These are phyloP conservation scores for Arthrobotrys iridis DNA, from an alignment of 2,329 filamentous ascomycete genomes.

Conservation along the genomic window DNA sequence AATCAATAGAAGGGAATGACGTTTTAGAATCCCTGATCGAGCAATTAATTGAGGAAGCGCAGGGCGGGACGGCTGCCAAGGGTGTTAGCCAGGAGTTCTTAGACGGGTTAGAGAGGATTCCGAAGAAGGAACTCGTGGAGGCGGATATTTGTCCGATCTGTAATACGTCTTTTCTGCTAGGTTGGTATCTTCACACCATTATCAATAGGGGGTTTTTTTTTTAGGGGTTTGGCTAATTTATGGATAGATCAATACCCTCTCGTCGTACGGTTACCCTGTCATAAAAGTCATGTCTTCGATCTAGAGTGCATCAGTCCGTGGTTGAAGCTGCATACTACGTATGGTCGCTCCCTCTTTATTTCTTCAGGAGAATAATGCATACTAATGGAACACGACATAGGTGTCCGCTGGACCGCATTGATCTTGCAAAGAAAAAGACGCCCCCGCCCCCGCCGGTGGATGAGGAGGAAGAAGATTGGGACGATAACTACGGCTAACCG, in stretches of 20 bases:
- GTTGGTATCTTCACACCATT: conserved; percentile 21
- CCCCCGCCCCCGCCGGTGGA: conserved; percentile 40
- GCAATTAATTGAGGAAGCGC: conserved; percentile 54
- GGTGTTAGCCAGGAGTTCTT: conserved; percentile 56
- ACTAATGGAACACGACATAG: conserved; percentile 13
- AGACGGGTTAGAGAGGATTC: conserved; percentile 56
- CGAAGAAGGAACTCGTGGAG: conserved; percentile 56
- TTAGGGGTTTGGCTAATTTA: neutral
- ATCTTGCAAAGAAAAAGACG: conserved; percentile 56
- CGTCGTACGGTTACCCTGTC: conserved; percentile 57
- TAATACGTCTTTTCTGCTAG: conserved; percentile 56
- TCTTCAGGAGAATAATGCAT: neutral
- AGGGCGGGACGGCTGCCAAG: conserved; percentile 30
- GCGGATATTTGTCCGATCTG: conserved; percentile 57
- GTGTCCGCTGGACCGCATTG: conserved; percentile 57
- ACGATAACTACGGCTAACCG: conserved; percentile 59
- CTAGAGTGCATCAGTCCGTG: conserved; percentile 57
- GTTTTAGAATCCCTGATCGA: conserved; percentile 54
- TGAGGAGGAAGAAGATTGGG: conserved; percentile 56
- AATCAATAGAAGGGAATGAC: conserved; percentile 33
- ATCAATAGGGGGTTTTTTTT: neutral
- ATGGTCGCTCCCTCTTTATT: neutral
- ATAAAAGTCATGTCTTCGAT: conserved; percentile 56
- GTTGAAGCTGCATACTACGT: conserved; percentile 57
- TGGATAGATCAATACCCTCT: conserved; percentile 55